A percentile compares a stretch with the other conserved stretches of the same genome.
These are phyloP conservation scores for Isochrysis galbana DNA, from an alignment of 78 protist species.

Conservation along the genomic window DNA sequence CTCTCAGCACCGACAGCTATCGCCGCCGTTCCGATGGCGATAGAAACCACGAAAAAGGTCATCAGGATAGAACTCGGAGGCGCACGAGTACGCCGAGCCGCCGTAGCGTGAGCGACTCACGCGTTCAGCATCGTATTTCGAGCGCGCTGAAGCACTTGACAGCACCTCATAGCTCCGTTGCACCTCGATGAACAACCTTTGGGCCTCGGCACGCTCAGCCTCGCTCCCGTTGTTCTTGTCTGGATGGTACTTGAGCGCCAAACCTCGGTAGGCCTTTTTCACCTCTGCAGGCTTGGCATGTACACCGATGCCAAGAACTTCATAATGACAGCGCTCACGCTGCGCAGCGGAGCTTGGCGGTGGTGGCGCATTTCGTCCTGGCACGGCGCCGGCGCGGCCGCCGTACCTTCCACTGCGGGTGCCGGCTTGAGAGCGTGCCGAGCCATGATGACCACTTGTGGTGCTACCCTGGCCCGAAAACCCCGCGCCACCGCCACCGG, in stretches of 20 bases:
- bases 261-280: conserved; percentile 70
- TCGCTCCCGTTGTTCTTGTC: conserved; percentile 69
- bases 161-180: conserved; percentile 89
- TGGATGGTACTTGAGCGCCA: conserved; percentile 95
- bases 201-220: not conserved
- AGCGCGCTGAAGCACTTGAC: conserved; percentile 78
- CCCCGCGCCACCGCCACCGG: not conserved
- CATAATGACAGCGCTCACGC: not conserved
- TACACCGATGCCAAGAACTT: not conserved
- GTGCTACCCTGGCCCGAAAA: too few relatives aligned
- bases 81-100: too few relatives aligned
- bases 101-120: too few relatives aligned
- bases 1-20: too few relatives aligned
- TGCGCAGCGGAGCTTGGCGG: too few relatives aligned
- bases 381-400: not conserved
- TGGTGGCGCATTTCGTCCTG: not conserved
- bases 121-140: conserved; percentile 69
- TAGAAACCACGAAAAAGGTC: too few relatives aligned
- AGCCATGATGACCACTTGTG: not conserved
- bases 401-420: not conserved
- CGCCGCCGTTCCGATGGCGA: too few relatives aligned
- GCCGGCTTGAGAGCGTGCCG: not conserved
- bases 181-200: conserved; percentile 81
- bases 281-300: not conserved
- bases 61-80: too few relatives aligned